A percentile compares a stretch with the other conserved stretches of the same genome.
Evolutionary conservation across 2,329 filamentous ascomycete genomes (phyloP).

Genomic region (Gnomoniopsis smithogilvyi): DNA sequence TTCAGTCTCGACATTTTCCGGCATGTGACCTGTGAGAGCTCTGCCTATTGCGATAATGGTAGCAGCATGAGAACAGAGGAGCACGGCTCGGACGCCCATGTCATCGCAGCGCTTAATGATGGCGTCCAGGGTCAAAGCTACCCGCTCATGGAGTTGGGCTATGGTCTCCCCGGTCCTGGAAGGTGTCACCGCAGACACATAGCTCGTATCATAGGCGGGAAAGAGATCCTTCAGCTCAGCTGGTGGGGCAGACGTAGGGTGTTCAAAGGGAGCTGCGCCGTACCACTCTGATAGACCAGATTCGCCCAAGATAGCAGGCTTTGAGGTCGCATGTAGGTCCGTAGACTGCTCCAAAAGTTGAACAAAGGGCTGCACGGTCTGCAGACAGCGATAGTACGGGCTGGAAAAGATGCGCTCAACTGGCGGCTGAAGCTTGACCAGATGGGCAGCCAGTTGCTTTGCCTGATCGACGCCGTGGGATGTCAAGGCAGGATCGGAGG

Average conservation of each 20-base stretch:
- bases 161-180: constrained; percentile 75
- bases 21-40: constrained; percentile 74
- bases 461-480: constrained; percentile 84
- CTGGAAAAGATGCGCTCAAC: constrained; percentile 78
- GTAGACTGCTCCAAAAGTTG: constrained; percentile 31
- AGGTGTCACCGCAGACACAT: constrained; percentile 66
- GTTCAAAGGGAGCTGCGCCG: constrained; percentile 78
- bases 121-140: constrained; percentile 65
- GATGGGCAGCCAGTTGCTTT: constrained; percentile 67
- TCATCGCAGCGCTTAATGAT: constrained; percentile 72
- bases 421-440: constrained; percentile 60
- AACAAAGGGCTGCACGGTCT: constrained; percentile 74
- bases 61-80: constrained; percentile 89
- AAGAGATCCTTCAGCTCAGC: constrained; percentile 65
- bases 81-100: constrained; percentile 65
- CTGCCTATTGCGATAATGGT: constrained; percentile 83
- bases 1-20: constrained; percentile 65
- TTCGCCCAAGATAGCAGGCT: constrained; percentile 47
- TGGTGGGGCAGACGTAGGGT: constrained; percentile 72
- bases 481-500: constrained; percentile 83
- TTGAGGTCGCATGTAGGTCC: constrained; percentile 20
- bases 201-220: constrained; percentile 54
- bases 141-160: constrained; percentile 72
- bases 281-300: constrained; percentile 81
- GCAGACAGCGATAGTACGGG: constrained; percentile 83